These are phyloP conservation scores for Ogataea ramenticola DNA, from an alignment of 805 yeast genomes.

Conservation along the genomic window DNA sequence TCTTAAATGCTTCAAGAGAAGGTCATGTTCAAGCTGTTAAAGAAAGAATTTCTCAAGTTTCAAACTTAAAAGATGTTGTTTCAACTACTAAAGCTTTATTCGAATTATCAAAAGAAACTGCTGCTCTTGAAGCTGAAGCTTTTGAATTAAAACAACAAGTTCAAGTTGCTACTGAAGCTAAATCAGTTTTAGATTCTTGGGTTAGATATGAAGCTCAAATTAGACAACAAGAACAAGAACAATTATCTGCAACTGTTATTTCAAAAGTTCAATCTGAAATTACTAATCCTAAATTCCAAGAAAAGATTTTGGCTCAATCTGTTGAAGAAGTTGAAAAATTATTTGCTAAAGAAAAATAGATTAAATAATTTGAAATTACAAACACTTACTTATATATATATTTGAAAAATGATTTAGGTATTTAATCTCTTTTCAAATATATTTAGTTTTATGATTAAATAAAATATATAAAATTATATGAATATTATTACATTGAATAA, in stretches of 20 bases:
- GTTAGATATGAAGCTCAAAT: constrained; percentile 96
- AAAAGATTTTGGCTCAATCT: constrained; percentile 82
- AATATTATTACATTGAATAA: not conserved
- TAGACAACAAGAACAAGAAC: constrained; percentile 93
- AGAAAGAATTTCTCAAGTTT: constrained; percentile 82
- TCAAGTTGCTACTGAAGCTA: constrained; percentile 84
- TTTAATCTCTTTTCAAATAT: not conserved
- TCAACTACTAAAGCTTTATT: constrained; percentile 86
- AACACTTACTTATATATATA: no score
- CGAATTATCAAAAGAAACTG: constrained; percentile 94
- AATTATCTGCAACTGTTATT: constrained; percentile 79
- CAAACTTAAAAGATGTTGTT: constrained; percentile 87
- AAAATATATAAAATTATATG: not conserved
- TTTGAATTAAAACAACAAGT: constrained; percentile 91
- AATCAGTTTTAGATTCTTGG: constrained; percentile 96
- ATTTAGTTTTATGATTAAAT: constrained; percentile 1
- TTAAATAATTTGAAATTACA: no score
- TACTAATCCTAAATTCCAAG: constrained; percentile 87
- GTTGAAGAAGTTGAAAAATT: constrained; percentile 86
- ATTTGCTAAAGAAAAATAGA: constrained; percentile 38
- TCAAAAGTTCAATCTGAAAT: constrained; percentile 83
- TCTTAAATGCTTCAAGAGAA: constrained; percentile 81
- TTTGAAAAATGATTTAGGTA: no score
- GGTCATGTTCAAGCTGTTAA: constrained; percentile 91
- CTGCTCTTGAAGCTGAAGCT: constrained; percentile 87